Conservation (phyloP, 2,329 filamentous ascomycete genomes). For the Trichoderma semiorbis region DNA sequence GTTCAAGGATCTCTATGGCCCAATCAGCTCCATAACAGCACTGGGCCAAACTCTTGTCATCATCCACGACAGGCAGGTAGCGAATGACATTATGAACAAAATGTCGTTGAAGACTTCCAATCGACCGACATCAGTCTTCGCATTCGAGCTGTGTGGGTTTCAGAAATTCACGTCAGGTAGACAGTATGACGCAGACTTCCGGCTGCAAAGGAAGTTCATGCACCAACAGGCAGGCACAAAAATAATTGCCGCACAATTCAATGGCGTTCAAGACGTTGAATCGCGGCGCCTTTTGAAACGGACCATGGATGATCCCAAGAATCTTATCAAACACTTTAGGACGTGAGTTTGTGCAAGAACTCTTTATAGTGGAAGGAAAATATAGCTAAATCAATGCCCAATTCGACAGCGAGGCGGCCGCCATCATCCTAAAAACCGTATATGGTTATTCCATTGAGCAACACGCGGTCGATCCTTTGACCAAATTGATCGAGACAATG, state of each 20-base stretch:
- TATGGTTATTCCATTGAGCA: slow-evolving; percentile 27
- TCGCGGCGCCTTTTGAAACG: slow-evolving; percentile 26
- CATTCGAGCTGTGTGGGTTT: slow-evolving; percentile 26
- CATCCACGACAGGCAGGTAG: slow-evolving; percentile 37
- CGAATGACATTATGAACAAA: slow-evolving; percentile 34
- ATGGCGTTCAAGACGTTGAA: slow-evolving; percentile 28
- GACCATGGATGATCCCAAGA: slow-evolving; percentile 23
- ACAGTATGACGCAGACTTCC: slow-evolving; percentile 22
- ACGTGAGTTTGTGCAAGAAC: slow-evolving; percentile 22
- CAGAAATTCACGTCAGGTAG: slow-evolving; percentile 18
- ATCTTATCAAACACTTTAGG: slow-evolving; percentile 26
- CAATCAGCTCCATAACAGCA: slow-evolving; percentile 26
- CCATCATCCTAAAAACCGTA: slow-evolving; percentile 22
- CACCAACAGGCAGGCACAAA: slow-evolving; percentile 31
- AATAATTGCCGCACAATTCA: slow-evolving; percentile 19
- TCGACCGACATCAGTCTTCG: slow-evolving; percentile 19
- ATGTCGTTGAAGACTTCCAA: slow-evolving; percentile 23
- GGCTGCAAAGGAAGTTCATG: slow-evolving; percentile 29
- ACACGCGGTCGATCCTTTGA: slow-evolving; percentile 23
- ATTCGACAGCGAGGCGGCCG: slow-evolving; percentile 22
- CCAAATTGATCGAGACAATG: slow-evolving; percentile 23
- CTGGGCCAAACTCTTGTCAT: slow-evolving; percentile 38
- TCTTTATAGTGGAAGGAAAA: neutral
- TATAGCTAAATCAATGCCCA: neutral
- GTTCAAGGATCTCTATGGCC: slow-evolving; percentile 32